Base-by-base conservation (phyloP, 148 eudicot genomes). In the Bassia scoparia region DNA sequence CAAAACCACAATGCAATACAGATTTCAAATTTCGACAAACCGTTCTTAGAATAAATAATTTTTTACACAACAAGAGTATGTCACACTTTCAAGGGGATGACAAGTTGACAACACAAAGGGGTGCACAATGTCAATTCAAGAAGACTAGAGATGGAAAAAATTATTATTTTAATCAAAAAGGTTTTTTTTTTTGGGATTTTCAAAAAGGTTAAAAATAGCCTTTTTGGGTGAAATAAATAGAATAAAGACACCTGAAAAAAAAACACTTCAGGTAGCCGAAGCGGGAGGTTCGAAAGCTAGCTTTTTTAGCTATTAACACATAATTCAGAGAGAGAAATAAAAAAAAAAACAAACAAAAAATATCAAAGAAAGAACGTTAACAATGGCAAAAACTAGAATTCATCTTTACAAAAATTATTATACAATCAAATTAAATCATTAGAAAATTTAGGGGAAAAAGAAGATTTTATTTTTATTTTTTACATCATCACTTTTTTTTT, bases 221-320 rank as follows among this genome's bases (percentile, higher is more conserved):
- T 61, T 24, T 72, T 67, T 37, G 23, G 15, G n/a, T 41, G 38
- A 31, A 58, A 54, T 38, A 63, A 6, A 26, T 4, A 20, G 38
- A 20, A 63, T 38, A 67, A 65, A 16, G n/a, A 29, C 43, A 35
- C 34, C 58, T 52, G 37, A 54, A 73, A 68, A 69, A 31, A 69
- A 71, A 38, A 73, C 24, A 73, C 66, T 72, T 74, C 69, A 61
- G 68, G 74, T 56, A 69, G 56, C 77, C 70, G 61, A 69, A 71
- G 73, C 82, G 82, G 46, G 86, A 78, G 81, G 72, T 44, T 74
- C 81, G 84, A 82, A 81, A 72, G 44, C 24, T n/a, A 55, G 71
- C 69, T 27, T 80, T 70, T 69, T 61, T 62, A 11, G 38, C 67
- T 54, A 74, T 64, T 74, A 65, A 35, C 67, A 78, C 66, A 76